A percentile compares a stretch with the other conserved stretches of the same genome.
Conservation (phyloP, 768 basidiomycete genomes). For the Calvatia gigantea region DNA sequence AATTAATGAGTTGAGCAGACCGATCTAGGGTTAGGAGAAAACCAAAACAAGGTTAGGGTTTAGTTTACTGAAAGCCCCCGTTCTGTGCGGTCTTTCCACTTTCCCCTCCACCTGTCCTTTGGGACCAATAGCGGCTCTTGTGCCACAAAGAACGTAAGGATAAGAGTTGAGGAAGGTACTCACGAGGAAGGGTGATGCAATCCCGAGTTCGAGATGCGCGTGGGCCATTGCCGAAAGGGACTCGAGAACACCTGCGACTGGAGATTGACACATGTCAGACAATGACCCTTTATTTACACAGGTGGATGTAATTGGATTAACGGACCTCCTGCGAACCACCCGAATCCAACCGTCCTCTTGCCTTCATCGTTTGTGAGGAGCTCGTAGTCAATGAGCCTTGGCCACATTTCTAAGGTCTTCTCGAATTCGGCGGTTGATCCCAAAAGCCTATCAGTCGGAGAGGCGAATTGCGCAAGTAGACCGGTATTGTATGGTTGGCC, state of each 20-base stretch:
- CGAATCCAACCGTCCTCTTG: constrained; percentile 85
- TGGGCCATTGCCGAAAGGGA: constrained; percentile 77
- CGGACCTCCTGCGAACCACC: constrained; percentile 88
- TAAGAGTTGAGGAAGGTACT: constrained; percentile 20
- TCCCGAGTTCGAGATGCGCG: constrained; percentile 71
- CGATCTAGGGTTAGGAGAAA: constrained; percentile 7
- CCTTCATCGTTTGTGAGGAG: constrained; percentile 59
- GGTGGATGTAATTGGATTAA: constrained; percentile 1
- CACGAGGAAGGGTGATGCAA: constrained; percentile 82
- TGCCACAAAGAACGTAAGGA: not conserved
- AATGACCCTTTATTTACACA: not conserved
- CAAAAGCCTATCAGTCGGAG: constrained; percentile 10
- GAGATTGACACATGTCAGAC: constrained; percentile 1
- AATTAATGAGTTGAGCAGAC: not conserved
- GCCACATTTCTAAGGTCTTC: constrained; percentile 16
- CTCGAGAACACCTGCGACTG: constrained; percentile 84
- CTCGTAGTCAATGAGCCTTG: constrained; percentile 82
- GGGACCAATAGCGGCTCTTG: not conserved
- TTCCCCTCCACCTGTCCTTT: not conserved
- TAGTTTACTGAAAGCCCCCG: not conserved
- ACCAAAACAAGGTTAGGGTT: constrained; percentile 2
- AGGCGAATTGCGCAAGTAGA: constrained; percentile 63
- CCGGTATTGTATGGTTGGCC: constrained; percentile 85
- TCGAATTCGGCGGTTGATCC: constrained; percentile 15
- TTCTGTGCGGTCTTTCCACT: not conserved